phyloP scores from a whole-genome alignment of 805 yeast genomes.

The Hyphopichia homilentoma region DNA sequence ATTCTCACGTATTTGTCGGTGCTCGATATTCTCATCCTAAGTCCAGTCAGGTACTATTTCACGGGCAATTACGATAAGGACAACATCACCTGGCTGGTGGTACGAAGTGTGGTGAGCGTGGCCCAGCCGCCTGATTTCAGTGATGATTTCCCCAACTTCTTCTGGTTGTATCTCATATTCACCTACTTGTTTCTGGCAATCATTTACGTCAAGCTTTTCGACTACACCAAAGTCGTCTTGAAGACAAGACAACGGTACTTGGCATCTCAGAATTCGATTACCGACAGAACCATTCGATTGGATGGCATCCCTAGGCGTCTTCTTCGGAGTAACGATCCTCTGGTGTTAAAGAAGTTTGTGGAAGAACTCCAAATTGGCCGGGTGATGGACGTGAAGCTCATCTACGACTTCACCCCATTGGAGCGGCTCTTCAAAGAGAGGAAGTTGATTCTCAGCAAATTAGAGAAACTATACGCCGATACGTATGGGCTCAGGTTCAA shows the following conservation, averaged over 20 bases:
- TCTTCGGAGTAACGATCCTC: constrained; percentile 33
- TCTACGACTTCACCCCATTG: constrained; percentile 43
- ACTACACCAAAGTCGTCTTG: constrained; percentile 46
- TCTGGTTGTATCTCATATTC: constrained; percentile 53
- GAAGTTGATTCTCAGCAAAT: constrained; percentile 18
- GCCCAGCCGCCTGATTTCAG: constrained; percentile 22
- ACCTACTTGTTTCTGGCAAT: constrained; percentile 51
- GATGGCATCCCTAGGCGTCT: constrained; percentile 52
- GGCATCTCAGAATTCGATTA: constrained; percentile 56
- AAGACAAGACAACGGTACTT: constrained; percentile 53
- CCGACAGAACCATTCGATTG: constrained; percentile 55
- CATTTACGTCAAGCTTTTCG: constrained; percentile 42
- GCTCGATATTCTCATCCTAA: constrained; percentile 43
- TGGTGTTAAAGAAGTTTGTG: constrained; percentile 43
- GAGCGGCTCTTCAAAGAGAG: constrained; percentile 36
- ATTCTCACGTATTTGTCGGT: constrained; percentile 61
- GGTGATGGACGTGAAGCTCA: constrained; percentile 48
- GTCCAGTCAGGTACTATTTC: constrained; percentile 37
- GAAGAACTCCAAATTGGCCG: constrained; percentile 55
- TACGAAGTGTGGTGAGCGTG: constrained; percentile 1
- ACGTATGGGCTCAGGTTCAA: constrained; percentile 41
- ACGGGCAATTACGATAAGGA: constrained; percentile 44
- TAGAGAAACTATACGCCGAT: constrained; percentile 42
- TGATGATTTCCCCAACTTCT: constrained; percentile 39
- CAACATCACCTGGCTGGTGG: constrained; percentile 15